Conservation (phyloP, 768 basidiomycete genomes). For the Daedaleopsis nitida region DNA sequence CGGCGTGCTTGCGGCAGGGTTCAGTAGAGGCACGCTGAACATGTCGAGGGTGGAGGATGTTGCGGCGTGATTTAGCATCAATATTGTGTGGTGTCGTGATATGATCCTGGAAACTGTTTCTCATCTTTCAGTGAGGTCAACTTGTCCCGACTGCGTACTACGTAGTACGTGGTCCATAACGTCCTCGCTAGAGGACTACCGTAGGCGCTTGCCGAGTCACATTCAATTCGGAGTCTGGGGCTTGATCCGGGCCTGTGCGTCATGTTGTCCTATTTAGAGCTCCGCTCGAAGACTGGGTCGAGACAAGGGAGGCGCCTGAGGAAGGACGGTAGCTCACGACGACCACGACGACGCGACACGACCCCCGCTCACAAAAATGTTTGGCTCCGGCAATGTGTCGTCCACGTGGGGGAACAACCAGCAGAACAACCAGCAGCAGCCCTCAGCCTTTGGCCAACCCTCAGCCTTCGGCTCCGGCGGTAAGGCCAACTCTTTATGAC, state of each 20-base stretch:
- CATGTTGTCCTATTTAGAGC: constrained; percentile 7
- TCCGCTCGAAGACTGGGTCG: constrained; percentile 16
- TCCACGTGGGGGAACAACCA: constrained; percentile 73
- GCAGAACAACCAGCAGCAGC: constrained; percentile 62
- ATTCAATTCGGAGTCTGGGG: too few species aligned
- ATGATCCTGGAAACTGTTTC: too few species aligned
- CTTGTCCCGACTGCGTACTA: too few species aligned
- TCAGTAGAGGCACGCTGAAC: constrained; percentile 64
- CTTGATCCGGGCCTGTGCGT: too few species aligned
- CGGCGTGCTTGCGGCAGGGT: constrained; percentile 68
- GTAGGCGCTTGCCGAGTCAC: too few species aligned
- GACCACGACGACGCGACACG: constrained; percentile 16
- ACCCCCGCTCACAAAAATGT: constrained; percentile 48
- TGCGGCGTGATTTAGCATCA: constrained; percentile 13
- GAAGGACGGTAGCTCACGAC: constrained; percentile 16
- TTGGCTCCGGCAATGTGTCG: constrained; percentile 48
- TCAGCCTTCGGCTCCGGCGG: constrained; percentile 64
- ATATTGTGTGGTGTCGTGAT: neutral
- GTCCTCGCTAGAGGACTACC: too few species aligned
- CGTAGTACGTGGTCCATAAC: too few species aligned
- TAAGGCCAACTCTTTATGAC: constrained; percentile 45
- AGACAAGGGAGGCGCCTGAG: constrained; percentile 6
- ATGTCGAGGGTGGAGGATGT: constrained; percentile 30
- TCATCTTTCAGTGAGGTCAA: too few species aligned
- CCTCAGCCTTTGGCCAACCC: constrained; percentile 71